Evolutionary conservation across 371 early-diverging fungal genomes (phyloP), one percentile per base, ranked within the genome.

Genomic region (Caulochytrium protostelioides): DNA sequence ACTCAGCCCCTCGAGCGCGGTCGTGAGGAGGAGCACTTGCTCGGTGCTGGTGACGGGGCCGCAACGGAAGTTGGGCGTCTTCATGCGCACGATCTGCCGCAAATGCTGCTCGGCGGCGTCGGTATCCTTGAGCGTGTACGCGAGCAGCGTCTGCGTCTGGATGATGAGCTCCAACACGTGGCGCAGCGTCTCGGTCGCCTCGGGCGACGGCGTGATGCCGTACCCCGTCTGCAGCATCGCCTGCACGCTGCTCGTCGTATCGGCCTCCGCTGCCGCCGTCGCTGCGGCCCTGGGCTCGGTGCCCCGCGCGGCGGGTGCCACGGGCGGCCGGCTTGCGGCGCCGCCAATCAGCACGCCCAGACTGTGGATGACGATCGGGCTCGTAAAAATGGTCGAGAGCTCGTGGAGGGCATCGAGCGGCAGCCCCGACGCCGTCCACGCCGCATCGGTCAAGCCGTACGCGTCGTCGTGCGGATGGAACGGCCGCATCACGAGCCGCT

Each of bases 31-130:
- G n/a, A n/a, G n/a, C n/a, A n/a, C n/a, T n/a, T n/a, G n/a, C n/a
- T n/a, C n/a, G n/a, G n/a, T n/a, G n/a, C n/a, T n/a, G n/a, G n/a
- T n/a, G n/a, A n/a, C n/a, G n/a, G n/a, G n/a, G n/a, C n/a, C n/a
- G n/a, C n/a, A n/a, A n/a, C n/a, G n/a, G n/a, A n/a, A n/a, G n/a
- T n/a, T n/a, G n/a, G n/a, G n/a, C n/a, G n/a, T n/a, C n/a, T n/a
- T n/a, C n/a, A n/a, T n/a, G n/a, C n/a, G n/a, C n/a, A n/a, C n/a
- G n/a, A 72, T 46, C 21, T 55, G 64, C 22, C 38, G 42, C 37
- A 79, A 49, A 36, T 71, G 74, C 1, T 52, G 42, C 1, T 59
- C 56, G 26, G 74, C 70, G 22, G 58, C 55, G 34, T 69, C 75
- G 2, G 64, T 65, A 28, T 73, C 72, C 18, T 45, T 43, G 47